These are phyloP conservation scores for Candida quercuum DNA, from an alignment of 805 yeast genomes.

Conservation along the genomic window DNA sequence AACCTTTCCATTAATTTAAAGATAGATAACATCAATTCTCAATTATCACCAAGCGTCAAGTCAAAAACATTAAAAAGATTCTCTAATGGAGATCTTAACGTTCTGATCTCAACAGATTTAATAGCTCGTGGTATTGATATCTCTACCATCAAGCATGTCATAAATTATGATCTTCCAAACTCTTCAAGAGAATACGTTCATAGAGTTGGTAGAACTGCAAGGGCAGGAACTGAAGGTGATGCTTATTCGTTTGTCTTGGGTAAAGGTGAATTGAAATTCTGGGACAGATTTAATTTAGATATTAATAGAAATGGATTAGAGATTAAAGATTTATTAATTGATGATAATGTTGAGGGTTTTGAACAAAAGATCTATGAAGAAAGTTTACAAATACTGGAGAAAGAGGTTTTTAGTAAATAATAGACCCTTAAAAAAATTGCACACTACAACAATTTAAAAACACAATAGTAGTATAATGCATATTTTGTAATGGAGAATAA, in stretches of 20 bases:
- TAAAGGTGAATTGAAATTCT: constrained; percentile 64
- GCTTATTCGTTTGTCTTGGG: constrained; percentile 76
- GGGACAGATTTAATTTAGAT: constrained; percentile 48
- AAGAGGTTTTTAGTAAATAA: constrained; percentile 28
- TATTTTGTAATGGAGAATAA: too few species aligned
- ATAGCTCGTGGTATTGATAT: constrained; percentile 96
- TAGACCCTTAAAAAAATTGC: too few species aligned
- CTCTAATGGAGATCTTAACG: constrained; percentile 41
- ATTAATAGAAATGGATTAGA: constrained; percentile 43
- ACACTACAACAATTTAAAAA: too few species aligned
- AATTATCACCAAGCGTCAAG: constrained; percentile 48
- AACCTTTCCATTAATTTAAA: constrained; percentile 14
- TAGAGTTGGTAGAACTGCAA: constrained; percentile 94
- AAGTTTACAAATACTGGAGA: constrained; percentile 39
- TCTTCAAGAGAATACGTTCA: constrained; percentile 92
- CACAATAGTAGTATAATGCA: too few species aligned
- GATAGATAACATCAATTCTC: constrained; percentile 52
- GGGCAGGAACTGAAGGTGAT: constrained; percentile 77
- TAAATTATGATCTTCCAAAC: constrained; percentile 87
- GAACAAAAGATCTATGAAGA: constrained; percentile 35
- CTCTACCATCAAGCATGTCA: constrained; percentile 59
- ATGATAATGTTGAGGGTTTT: constrained; percentile 13
- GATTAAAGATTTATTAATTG: constrained; percentile 29
- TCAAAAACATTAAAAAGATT: constrained; percentile 56
- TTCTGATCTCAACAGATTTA: constrained; percentile 79